Evolutionary conservation across 2,329 filamentous ascomycete species (phyloP).

Genomic region (Fusarium paranaense): DNA sequence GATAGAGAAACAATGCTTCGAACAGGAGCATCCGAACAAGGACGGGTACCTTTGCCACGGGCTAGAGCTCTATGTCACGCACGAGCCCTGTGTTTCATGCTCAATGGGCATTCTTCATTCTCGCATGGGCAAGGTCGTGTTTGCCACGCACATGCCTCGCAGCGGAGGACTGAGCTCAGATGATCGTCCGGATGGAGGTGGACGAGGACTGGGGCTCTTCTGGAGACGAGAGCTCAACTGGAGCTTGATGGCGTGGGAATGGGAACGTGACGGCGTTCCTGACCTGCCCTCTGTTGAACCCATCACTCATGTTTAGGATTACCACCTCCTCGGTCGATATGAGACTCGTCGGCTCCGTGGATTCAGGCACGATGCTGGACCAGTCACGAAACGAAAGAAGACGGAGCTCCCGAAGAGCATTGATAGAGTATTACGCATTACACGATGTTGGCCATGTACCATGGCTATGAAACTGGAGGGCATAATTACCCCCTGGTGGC

Average conservation of each 20-base stretch:
- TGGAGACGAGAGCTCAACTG: slow-evolving; percentile 86
- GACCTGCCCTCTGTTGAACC: slow-evolving; percentile 57
- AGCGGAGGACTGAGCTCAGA: slow-evolving; percentile 89
- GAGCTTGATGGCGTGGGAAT: slow-evolving; percentile 86
- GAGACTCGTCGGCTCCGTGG: slow-evolving; percentile 45
- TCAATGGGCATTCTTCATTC: slow-evolving; percentile 97
- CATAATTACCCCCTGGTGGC: slow-evolving; percentile 15
- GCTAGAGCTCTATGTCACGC: slow-evolving; percentile 92
- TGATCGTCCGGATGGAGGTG: slow-evolving; percentile 67
- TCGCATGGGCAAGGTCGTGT: slow-evolving; percentile 87
- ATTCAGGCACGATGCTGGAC: slow-evolving; percentile 15
- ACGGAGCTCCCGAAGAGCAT: slow-evolving; percentile 23
- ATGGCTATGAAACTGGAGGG: slow-evolving; percentile 12
- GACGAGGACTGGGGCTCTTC: slow-evolving; percentile 74
- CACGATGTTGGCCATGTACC: slow-evolving; percentile 17
- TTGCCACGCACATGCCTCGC: slow-evolving; percentile 80
- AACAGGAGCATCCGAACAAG: slow-evolving; percentile 72
- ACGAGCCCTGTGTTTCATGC: slow-evolving; percentile 97
- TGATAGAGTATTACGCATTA: slow-evolving; percentile 30
- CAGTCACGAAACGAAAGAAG: slow-evolving; percentile 13
- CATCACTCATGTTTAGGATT: slow-evolving; percentile 63
- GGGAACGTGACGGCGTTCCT: slow-evolving; percentile 62
- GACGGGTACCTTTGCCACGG: slow-evolving; percentile 95
- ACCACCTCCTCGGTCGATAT: slow-evolving; percentile 54
- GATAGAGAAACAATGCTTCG: slow-evolving; percentile 72